A percentile compares a stretch with the other conserved stretches of the same genome.
phyloP scores from a whole-genome alignment of 495 filamentous ascomycete species.

The Patellaria atrata region DNA sequence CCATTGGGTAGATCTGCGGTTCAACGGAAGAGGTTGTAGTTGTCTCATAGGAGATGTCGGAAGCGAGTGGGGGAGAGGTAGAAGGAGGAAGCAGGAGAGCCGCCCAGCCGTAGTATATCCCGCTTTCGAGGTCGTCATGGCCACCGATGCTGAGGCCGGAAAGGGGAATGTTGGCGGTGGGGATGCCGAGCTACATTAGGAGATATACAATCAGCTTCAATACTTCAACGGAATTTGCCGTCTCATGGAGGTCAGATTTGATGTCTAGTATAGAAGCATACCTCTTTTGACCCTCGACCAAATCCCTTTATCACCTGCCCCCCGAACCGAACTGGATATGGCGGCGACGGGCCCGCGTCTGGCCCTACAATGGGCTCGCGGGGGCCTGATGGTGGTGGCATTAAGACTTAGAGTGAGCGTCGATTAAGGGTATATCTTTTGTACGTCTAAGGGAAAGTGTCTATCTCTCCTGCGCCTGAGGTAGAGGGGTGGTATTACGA shows the following conservation, averaged over 20 bases:
- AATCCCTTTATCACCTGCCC: conserved; percentile 86
- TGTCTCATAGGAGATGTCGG: conserved; percentile 1
- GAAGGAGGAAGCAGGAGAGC: conserved; percentile 31
- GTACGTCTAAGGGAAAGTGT: too few species aligned
- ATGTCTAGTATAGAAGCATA: conserved; percentile 21
- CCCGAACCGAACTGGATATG: conserved; percentile 68
- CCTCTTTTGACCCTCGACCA: conserved; percentile 82
- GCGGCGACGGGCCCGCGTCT: conserved; percentile 51
- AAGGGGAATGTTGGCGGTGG: conserved; percentile 90
- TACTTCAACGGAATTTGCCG: neutral
- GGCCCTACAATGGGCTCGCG: conserved; percentile 43
- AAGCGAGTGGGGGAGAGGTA: conserved; percentile 1
- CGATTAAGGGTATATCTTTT: too few species aligned
- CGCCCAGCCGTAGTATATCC: conserved; percentile 88
- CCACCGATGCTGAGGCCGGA: conserved; percentile 52
- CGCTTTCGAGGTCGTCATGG: conserved; percentile 52
- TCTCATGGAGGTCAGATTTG: conserved; percentile 8
- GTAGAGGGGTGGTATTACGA: too few species aligned
- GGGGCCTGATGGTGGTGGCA: conserved; percentile 4
- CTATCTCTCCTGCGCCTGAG: too few species aligned
- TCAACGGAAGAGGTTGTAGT: conserved; percentile 12
- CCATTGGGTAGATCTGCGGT: conserved; percentile 57
- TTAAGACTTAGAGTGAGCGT: too few species aligned
- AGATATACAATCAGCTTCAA: too few species aligned
- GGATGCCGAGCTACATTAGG: conserved; percentile 78